A percentile compares a stretch with the other conserved stretches of the same genome.
phyloP scores from a whole-genome alignment of 2,329 filamentous ascomycete genomes.

The Mycosphaerelloides madeirae region DNA sequence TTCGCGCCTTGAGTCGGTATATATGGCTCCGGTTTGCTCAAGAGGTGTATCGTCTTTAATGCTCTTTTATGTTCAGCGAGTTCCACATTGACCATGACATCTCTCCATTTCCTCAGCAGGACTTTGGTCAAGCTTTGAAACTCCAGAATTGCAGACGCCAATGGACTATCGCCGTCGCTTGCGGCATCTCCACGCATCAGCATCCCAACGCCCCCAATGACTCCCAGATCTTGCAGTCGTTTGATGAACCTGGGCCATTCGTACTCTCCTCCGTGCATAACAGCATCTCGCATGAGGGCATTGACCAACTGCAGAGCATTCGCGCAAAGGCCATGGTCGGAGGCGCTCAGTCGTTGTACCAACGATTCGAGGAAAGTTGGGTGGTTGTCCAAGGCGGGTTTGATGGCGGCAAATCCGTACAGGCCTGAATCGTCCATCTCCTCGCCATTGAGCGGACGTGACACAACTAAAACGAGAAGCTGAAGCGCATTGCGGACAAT shows the following conservation, averaged over 20 bases:
- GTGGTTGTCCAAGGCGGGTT: conserved; percentile 84
- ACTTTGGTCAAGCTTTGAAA: conserved; percentile 68
- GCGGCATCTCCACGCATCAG: conserved; percentile 93
- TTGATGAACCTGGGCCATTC: conserved; percentile 98
- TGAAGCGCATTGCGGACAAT: conserved; percentile 96
- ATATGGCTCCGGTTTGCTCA: conserved; percentile 50
- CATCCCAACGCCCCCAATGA: conserved; percentile 83
- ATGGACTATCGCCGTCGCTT: conserved; percentile 81
- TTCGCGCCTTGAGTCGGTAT: conserved; percentile 37
- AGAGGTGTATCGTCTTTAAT: conserved; percentile 77
- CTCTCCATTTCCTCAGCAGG: conserved; percentile 68
- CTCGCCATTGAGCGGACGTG: conserved; percentile 57
- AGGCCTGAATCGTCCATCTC: conserved; percentile 53
- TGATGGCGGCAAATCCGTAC: conserved; percentile 85
- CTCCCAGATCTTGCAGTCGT: conserved; percentile 81
- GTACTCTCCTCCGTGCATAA: conserved; percentile 68
- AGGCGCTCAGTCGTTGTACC: conserved; percentile 84
- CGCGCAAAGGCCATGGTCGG: conserved; percentile 90
- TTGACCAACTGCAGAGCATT: conserved; percentile 96
- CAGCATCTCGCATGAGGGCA: conserved; percentile 84
- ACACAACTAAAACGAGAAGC: conserved; percentile 87
- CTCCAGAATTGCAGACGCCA: conserved; percentile 83
- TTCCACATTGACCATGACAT: conserved; percentile 78
- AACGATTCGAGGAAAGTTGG: conserved; percentile 93
- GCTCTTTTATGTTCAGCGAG: conserved; percentile 82